A percentile compares a stretch with the other conserved stretches of the same genome.
Evolutionary conservation across 2,329 filamentous ascomycete species (phyloP).

Genomic region (Cladosporium sp.): DNA sequence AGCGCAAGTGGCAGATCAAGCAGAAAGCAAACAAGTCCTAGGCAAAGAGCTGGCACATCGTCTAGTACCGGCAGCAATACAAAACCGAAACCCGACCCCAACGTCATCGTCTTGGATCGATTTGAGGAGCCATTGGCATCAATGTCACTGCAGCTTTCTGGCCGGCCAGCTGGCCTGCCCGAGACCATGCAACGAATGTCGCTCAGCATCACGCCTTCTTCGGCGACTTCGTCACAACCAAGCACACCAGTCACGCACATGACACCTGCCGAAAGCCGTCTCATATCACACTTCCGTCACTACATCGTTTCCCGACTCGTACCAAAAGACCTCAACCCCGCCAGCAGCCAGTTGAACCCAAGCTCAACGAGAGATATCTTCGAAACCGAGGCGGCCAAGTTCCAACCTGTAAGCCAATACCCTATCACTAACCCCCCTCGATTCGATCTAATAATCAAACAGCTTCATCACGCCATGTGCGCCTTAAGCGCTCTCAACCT

Average conservation of each 20-base stretch:
- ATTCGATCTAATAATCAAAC: constrained; percentile 11
- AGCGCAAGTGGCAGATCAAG: not conserved
- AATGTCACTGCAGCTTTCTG: constrained; percentile 5
- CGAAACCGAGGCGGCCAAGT: constrained; percentile 41
- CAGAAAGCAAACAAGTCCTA: not conserved
- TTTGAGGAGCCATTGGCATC: constrained; percentile 42
- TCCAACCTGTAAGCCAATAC: constrained; percentile 46
- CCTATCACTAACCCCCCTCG: too few relatives aligned
- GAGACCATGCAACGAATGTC: constrained; percentile 22
- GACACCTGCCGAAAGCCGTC: constrained; percentile 17
- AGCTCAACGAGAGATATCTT: constrained; percentile 24
- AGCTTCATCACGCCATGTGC: constrained; percentile 57
- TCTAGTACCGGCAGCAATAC: not conserved
- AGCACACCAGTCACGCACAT: not conserved
- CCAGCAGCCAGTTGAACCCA: constrained; percentile 5
- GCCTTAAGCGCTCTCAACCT: constrained; percentile 54
- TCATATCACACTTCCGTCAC: constrained; percentile 25
- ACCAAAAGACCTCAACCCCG: not conserved
- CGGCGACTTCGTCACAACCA: constrained; percentile 3
- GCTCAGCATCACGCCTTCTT: constrained; percentile 19
- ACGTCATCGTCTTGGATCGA: constrained; percentile 46
- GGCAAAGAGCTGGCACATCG: constrained; percentile 8
- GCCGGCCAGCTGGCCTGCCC: constrained; percentile 18
- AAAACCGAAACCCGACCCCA: constrained; percentile 36
- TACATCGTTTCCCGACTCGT: constrained; percentile 20